A percentile compares a stretch with the other conserved stretches of the same genome.
These are phyloP conservation scores for Hymenoscyphus scutula DNA, from an alignment of 2,329 filamentous ascomycete species.

Conservation along the genomic window DNA sequence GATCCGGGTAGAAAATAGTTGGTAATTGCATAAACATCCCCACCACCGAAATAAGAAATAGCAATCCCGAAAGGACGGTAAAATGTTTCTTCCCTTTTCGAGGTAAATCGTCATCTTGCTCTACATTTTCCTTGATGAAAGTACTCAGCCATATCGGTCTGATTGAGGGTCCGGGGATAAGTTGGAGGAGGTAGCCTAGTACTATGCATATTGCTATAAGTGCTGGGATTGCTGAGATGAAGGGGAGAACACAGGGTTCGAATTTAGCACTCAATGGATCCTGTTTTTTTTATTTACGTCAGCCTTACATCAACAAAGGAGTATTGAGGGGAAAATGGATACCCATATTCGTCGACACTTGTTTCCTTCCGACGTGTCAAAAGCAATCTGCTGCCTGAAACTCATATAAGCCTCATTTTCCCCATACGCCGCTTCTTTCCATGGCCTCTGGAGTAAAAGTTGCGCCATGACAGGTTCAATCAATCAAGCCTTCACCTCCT, in stretches of 20 bases:
- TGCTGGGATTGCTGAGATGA: constrained; percentile 31
- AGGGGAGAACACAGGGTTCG: constrained; percentile 28
- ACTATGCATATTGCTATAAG: constrained; percentile 34
- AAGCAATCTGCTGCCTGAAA: neutral
- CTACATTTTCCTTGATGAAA: constrained; percentile 47
- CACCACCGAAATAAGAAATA: constrained; percentile 40
- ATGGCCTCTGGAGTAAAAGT: neutral
- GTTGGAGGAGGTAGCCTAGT: constrained; percentile 27
- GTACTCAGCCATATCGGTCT: constrained; percentile 48
- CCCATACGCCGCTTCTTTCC: neutral
- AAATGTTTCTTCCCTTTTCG: constrained; percentile 28
- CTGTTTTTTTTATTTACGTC: constrained; percentile 21
- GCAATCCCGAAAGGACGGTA: constrained; percentile 35
- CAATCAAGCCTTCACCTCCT: neutral
- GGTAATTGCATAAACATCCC: constrained; percentile 38
- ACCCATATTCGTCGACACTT: constrained; percentile 6
- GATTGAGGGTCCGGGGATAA: constrained; percentile 35
- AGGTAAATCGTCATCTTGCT: constrained; percentile 34
- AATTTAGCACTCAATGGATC: constrained; percentile 33
- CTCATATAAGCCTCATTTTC: neutral
- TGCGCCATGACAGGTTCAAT: constrained; percentile 5
- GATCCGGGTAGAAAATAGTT: constrained; percentile 35
- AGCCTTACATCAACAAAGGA: neutral
- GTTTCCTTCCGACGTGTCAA: neutral
- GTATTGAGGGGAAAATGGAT: no score